Evolutionary conservation across 306 rosid genomes (phyloP).

Genomic region (Arachis stenosperma): DNA sequence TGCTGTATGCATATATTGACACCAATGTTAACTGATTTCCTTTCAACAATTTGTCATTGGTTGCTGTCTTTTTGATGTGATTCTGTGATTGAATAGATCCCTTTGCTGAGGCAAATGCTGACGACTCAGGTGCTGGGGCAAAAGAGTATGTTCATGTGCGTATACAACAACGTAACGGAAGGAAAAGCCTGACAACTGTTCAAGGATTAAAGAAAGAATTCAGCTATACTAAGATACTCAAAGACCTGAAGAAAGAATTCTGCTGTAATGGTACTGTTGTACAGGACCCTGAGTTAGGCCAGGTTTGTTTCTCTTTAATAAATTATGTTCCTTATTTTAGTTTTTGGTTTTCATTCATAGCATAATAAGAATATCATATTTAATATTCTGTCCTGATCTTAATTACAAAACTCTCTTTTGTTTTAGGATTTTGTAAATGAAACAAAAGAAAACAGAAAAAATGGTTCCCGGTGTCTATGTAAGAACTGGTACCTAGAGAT

Average conservation of each 20-base stretch:
- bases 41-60: conserved; percentile 12
- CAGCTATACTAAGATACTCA: conserved; percentile 61
- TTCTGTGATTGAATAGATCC: conserved; percentile 48
- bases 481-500: no score
- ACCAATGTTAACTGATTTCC: background rate
- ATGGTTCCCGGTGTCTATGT: no score
- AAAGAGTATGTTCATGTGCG: conserved; percentile 65
- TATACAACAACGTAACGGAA: conserved; percentile 60
- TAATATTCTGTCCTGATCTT: no score
- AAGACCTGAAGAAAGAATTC: conserved; percentile 61
- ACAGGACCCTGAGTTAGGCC: conserved; percentile 65
- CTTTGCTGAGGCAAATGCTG: conserved; percentile 71
- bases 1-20: background rate
- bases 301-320: conserved; percentile 45
- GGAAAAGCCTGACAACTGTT: conserved; percentile 65
- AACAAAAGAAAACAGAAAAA: no score
- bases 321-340: background rate
- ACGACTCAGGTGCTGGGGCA: conserved; percentile 61
- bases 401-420: no score
- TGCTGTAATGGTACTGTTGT: conserved; percentile 68
- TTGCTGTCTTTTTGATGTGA: conserved; percentile 8
- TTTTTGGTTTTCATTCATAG: background rate
- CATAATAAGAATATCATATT: no score
- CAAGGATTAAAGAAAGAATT: conserved; percentile 62
- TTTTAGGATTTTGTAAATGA: no score